phyloP scores from a whole-genome alignment of 169 alveolate species.

The Perkinsus olseni region DNA sequence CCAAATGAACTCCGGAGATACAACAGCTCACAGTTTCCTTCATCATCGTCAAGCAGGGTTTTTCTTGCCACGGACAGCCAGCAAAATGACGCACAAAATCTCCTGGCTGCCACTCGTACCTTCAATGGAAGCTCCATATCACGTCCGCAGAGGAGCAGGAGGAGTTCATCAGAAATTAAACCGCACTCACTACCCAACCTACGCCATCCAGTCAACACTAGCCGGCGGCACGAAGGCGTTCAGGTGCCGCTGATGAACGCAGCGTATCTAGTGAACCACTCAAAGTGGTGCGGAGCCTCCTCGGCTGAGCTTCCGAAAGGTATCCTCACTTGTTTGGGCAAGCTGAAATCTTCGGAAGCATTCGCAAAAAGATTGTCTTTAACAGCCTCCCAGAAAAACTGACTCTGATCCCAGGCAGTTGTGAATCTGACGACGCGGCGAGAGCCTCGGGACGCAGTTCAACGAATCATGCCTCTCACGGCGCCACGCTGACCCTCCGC shows the following conservation, averaged over 20 bases:
- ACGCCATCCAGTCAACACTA: constrained; percentile 24
- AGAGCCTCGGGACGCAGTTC: too few relatives aligned
- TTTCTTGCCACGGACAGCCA: constrained; percentile 33
- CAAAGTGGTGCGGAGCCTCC: too few relatives aligned
- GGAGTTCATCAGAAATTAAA: too few relatives aligned
- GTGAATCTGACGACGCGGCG: too few relatives aligned
- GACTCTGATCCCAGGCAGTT: constrained; percentile 31
- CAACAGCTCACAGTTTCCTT: neutral
- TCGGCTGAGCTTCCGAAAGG: neutral
- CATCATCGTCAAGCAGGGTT: neutral
- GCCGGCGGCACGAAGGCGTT: constrained; percentile 38
- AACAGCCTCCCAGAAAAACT: constrained; percentile 22
- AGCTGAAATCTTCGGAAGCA: constrained; percentile 18
- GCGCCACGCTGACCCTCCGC: constrained; percentile 21
- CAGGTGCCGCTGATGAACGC: constrained; percentile 30
- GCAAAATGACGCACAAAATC: constrained; percentile 35
- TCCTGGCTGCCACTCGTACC: constrained; percentile 30
- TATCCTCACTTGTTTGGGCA: neutral
- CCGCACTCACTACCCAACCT: too few relatives aligned
- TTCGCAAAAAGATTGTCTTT: constrained; percentile 8
- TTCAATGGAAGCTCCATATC: too few relatives aligned
- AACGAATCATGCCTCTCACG: too few relatives aligned
- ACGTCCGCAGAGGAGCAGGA: too few relatives aligned
- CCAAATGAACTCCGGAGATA: too few relatives aligned
- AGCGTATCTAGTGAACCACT: too few relatives aligned